A percentile compares a stretch with the other conserved stretches of the same genome.
phyloP scores from a whole-genome alignment of 1,139 yeast species.

The Spencermartinsiella ligniputridi region DNA sequence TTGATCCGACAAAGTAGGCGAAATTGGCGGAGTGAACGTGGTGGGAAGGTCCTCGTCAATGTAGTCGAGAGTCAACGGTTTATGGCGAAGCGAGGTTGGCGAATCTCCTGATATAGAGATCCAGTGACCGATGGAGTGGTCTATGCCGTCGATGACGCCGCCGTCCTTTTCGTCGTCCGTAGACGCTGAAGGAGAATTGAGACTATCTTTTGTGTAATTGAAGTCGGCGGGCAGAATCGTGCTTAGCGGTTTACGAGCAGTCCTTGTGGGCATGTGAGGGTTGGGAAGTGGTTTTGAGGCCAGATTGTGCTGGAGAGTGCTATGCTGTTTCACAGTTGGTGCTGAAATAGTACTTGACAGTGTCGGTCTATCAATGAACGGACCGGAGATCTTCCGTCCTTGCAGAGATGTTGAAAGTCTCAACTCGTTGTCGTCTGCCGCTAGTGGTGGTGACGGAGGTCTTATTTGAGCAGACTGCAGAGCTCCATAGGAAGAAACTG shows the following conservation, averaged over 20 bases:
- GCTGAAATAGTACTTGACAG: not conserved
- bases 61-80: not conserved
- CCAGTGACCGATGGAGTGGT: not conserved
- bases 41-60: slow-evolving; percentile 1
- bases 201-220: not conserved
- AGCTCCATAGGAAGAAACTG: not conserved
- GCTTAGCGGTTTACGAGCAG: not conserved
- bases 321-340: not conserved
- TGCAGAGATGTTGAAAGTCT: not conserved
- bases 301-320: too few species aligned
- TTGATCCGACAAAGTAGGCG: not conserved
- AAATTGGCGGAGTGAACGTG: not conserved
- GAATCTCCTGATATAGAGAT: not conserved
- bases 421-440: not conserved
- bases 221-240: not conserved
- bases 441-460: not conserved
- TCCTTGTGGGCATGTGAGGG: not conserved
- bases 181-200: not conserved
- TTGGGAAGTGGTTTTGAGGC: not conserved
- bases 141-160: not conserved
- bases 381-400: not conserved
- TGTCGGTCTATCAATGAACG: not conserved
- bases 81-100: not conserved
- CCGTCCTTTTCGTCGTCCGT: not conserved
- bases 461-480: too few species aligned